phyloP scores from a whole-genome alignment of 2,329 filamentous ascomycete species.

The Botrytis medusae region DNA sequence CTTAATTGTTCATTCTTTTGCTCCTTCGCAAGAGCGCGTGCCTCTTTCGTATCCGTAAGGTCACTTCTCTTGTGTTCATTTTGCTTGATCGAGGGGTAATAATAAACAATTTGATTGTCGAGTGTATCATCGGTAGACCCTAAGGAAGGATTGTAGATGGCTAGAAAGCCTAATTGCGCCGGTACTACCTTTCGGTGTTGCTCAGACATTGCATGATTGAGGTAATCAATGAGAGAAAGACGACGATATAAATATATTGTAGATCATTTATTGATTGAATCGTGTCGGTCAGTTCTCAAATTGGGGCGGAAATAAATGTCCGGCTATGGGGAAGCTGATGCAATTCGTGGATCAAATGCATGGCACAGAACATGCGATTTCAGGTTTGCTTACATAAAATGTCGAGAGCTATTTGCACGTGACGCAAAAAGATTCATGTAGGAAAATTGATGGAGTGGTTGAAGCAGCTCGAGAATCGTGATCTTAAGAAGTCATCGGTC shows the following conservation, averaged over 20 bases:
- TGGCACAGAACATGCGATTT: neutral
- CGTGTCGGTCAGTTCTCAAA: neutral
- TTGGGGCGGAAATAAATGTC: neutral
- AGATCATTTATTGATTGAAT: constrained; percentile 3
- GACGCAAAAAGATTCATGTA: neutral
- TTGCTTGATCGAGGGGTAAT: constrained; percentile 46
- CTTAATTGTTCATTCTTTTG: constrained; percentile 83
- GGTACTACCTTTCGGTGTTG: constrained; percentile 47
- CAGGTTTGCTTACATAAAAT: neutral
- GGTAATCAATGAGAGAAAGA: neutral
- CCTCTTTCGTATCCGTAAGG: constrained; percentile 27
- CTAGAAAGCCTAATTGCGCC: constrained; percentile 83
- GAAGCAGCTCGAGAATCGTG: neutral
- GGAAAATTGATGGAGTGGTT: neutral
- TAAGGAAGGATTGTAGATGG: constrained; percentile 91
- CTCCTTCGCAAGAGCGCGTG: constrained; percentile 48
- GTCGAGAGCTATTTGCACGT: neutral
- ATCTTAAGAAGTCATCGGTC: neutral
- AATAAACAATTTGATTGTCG: constrained; percentile 87
- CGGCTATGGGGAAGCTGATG: neutral
- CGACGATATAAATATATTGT: constrained; percentile 9
- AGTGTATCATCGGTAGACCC: constrained; percentile 61
- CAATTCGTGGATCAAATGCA: neutral
- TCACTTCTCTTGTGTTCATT: constrained; percentile 16
- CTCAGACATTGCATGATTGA: constrained; percentile 36